Evolutionary conservation across 169 alveolate species (phyloP).

Genomic region (Plasmodium relictum): DNA sequence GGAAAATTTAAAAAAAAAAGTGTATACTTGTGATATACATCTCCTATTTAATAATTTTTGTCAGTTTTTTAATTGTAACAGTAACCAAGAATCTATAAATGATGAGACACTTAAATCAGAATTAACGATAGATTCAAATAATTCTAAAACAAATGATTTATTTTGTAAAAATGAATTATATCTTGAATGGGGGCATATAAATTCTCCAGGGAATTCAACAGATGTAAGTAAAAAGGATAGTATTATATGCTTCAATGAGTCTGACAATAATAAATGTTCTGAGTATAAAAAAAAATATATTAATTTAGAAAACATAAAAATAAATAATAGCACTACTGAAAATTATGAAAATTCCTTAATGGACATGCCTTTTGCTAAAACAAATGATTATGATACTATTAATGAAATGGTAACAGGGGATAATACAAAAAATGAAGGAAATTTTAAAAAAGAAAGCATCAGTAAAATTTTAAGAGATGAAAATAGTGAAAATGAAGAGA

Average conservation of each 20-base stretch:
- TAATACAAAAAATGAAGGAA: too few species aligned
- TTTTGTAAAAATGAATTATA: too few species aligned
- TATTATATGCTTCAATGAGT: neutral
- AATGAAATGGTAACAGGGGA: too few species aligned
- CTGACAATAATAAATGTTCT: neutral
- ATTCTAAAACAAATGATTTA: neutral
- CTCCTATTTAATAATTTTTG: conserved; percentile 20
- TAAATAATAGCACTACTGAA: too few species aligned
- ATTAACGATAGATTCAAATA: conserved; percentile 12
- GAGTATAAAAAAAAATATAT: neutral
- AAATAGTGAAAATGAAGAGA: neutral
- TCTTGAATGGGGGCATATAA: too few species aligned
- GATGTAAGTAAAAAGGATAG: neutral
- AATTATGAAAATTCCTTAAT: too few species aligned
- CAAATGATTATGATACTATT: too few species aligned
- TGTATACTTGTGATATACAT: conserved; percentile 32
- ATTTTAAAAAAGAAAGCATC: too few species aligned
- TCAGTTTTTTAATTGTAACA: conserved; percentile 15
- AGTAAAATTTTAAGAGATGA: too few species aligned
- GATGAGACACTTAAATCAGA: conserved; percentile 28
- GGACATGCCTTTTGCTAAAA: too few species aligned
- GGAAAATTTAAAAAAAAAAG: neutral
- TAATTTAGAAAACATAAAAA: too few species aligned
- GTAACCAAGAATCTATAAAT: conserved; percentile 1
- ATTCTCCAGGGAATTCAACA: conserved; percentile 1